Evolutionary conservation across 306 rosid genomes (phyloP), one percentile per base, ranked within the genome.

Genomic region (Sicyos edulis): DNA sequence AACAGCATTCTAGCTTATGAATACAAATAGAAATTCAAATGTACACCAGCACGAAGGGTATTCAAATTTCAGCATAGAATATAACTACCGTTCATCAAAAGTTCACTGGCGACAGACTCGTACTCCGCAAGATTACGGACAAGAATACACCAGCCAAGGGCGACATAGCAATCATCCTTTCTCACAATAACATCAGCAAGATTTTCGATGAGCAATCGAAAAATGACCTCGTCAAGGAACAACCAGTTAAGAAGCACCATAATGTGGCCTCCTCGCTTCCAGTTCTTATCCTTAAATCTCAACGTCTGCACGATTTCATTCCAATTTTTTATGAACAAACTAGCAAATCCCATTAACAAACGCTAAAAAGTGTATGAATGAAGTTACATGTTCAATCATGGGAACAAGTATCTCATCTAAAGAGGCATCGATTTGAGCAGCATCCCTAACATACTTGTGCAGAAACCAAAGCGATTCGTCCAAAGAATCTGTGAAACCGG

Each of bases 61-160:
- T 29, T n/a, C 40, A 22, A 58, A 58, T 24, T 62, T 34, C 34
- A 7, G 68, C 49, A 62, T 62, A 34, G 68, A 13, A 26, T 26
- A n/a, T 2, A 51, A 19, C 19, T 80, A 92, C 98, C 96, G 37
- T 73, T 71, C 74, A 87, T 73, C 70, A 83, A 26, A 62, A 81
- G 81, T 24, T 82, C 88, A 65, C 65, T 66, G n/a, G 26, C 42
- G 57, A 82, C 77, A 74, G 45, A 72, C 54, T 90, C 91, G 24
- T 42, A 87, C 56, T 90, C 90, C 19, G 84, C 73, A 32, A 90
- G 85, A 60, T 76, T 78, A 52, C 98, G 87, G 20, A 87, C 85
- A 29, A 92, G 86, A 5, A 84, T 49, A 79, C 98, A 92, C 98
- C 98, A 92, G 42, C 93, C 96, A 44, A 90, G 79, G 75, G 86